Evolutionary conservation across 192 early-diverging fungal genomes (phyloP), one percentile per base, ranked within the genome.

Genomic region (Backusella liffmaniae): DNA sequence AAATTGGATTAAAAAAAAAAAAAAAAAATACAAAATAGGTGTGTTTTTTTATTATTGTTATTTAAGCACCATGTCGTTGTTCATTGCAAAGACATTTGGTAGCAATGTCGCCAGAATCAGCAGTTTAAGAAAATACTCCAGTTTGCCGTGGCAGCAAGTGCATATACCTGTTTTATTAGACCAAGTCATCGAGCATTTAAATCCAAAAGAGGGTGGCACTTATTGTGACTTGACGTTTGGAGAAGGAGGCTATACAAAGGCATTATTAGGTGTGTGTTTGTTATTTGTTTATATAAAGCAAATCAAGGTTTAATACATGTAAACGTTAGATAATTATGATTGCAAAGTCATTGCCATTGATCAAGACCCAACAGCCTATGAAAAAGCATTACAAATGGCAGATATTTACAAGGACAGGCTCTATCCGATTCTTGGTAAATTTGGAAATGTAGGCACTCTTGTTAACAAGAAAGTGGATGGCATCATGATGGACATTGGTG

Each of bases 141-240:
- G 35, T 16, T 16, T 71, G 32, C 77, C 77, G 13, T 79, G 74
- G 41, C 10, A 42, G 2, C 35, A 37, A 18, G 76, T 75, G 0
- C 90, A 91, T 62, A 73, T 68, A 18, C 88, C 90, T 39, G 90
- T 91, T 5, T 76, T 91, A 37, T 80, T 89, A 1, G 59, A 77
- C 18, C 79, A 89, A 69, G 85, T 85, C 0, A 65, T 91, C 10
- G 34, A 68, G 2, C 75, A 83, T 42, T 69, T 91, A 26, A 66
- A 65, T 15, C 88, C 90, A 13, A 66, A 67, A n/a, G 4, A 69
- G 7, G 84, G 84, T 30, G 79, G 67, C 15, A 42, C 86, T 21
- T 92, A 90, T 37, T 81, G 88, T 53, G 93, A 94, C 76, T 87
- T 87, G 15, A 94, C 92, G 4, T 94, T 93, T 85, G 93, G 92